Evolutionary conservation across 495 filamentous ascomycete species (phyloP).

Genomic region (Saxophila tyrrhenica): DNA sequence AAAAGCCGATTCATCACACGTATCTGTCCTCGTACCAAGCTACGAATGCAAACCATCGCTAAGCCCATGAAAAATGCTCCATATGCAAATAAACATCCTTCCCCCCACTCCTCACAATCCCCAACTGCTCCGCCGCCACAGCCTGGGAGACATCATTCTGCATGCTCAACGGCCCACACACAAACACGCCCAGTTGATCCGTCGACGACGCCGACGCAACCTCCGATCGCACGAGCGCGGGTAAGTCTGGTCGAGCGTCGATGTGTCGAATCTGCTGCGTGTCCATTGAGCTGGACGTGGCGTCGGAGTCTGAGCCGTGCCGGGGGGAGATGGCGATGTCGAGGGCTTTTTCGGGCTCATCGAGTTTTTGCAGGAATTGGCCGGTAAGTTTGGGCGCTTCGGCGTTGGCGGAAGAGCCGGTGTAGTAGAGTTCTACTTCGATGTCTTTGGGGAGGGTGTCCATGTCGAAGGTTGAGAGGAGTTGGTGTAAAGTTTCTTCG

Average conservation of each 20-base stretch:
- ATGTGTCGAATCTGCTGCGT: not conserved
- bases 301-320: not conserved
- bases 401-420: not conserved
- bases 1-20: no score
- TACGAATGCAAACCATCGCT: no score
- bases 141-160: constrained; percentile 40
- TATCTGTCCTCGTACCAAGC: no score
- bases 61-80: constrained; percentile 42
- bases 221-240: constrained; percentile 25
- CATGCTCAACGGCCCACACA: constrained; percentile 42
- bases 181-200: constrained; percentile 29
- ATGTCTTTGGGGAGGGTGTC: not conserved
- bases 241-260: constrained; percentile 31
- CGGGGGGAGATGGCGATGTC: not conserved
- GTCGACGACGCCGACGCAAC: constrained; percentile 16
- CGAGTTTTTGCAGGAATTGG: not conserved
- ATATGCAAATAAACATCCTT: constrained; percentile 43
- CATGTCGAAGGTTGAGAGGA: not conserved
- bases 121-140: constrained; percentile 35
- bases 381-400: not conserved
- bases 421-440: constrained; percentile 9
- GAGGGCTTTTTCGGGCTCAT: not conserved
- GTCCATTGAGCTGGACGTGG: not conserved
- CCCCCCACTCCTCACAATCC: constrained; percentile 30
- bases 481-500: constrained; percentile 6